phyloP scores from a whole-genome alignment of 2,329 filamentous ascomycete species.

The Aspergillus sp. region DNA sequence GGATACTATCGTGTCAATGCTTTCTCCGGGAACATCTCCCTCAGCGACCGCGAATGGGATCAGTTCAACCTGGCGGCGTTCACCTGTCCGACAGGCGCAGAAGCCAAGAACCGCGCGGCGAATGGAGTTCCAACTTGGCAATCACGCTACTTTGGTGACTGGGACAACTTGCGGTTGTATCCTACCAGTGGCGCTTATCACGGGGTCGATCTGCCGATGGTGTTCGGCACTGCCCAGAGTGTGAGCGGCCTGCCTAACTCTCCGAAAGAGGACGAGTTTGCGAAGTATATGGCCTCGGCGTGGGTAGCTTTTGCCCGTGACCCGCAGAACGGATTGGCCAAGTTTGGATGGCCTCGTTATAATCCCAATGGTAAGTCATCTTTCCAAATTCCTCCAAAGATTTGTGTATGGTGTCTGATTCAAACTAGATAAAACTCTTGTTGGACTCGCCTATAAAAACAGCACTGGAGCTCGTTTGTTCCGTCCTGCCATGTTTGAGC shows the following conservation, averaged over 20 bases:
- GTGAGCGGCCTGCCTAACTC: conserved; percentile 38
- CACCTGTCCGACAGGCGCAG: conserved; percentile 44
- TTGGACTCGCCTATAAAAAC: conserved; percentile 23
- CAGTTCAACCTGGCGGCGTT: conserved; percentile 47
- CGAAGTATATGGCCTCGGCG: conserved; percentile 38
- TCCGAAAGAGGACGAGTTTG: conserved; percentile 30
- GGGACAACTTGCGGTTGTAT: conserved; percentile 48
- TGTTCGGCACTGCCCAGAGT: conserved; percentile 43
- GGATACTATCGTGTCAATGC: conserved; percentile 49
- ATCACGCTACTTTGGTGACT: conserved; percentile 51
- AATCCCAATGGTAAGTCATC: conserved; percentile 14
- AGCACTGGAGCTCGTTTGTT: conserved; percentile 11
- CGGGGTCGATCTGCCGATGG: conserved; percentile 48
- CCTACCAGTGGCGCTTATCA: conserved; percentile 50
- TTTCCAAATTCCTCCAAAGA: background rate
- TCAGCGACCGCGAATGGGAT: conserved; percentile 37
- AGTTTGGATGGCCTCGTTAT: conserved; percentile 39
- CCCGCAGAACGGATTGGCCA: conserved; percentile 33
- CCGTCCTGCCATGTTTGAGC: conserved; percentile 15
- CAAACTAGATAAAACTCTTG: conserved; percentile 15
- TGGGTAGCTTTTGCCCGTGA: conserved; percentile 44
- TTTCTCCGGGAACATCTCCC: conserved; percentile 37
- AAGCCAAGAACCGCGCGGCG: conserved; percentile 33
- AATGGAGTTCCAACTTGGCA: conserved; percentile 42
- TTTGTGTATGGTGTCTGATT: too few relatives aligned